Percentiles rank a stretch among this genome's conserved stretches.
Evolutionary conservation across 768 basidiomycete genomes (phyloP).

Genomic region (Rhizopogon vinicolor): DNA sequence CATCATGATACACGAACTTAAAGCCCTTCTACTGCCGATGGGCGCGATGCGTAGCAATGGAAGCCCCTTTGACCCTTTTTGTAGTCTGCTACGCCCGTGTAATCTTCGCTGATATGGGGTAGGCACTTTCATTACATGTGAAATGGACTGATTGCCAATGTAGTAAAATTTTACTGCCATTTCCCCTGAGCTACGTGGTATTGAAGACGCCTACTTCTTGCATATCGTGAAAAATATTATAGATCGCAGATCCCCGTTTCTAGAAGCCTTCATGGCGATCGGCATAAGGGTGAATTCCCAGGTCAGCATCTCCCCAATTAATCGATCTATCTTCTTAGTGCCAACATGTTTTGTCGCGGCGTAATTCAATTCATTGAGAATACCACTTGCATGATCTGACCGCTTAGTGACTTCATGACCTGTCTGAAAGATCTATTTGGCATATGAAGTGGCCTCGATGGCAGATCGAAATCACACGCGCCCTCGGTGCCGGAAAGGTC

Average conservation of each 20-base stretch:
- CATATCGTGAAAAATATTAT: not conserved
- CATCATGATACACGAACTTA: conserved; percentile 2
- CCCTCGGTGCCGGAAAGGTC: not conserved
- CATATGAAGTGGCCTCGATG: not conserved
- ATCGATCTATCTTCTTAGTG: not conserved
- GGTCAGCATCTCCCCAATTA: not conserved
- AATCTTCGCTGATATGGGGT: conserved; percentile 1
- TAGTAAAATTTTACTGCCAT: not conserved
- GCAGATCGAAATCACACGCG: not conserved
- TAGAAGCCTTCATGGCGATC: conserved; percentile 1
- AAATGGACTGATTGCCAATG: not conserved
- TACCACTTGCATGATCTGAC: not conserved
- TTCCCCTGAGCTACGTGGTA: not conserved
- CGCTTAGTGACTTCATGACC: not conserved
- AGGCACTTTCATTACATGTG: not conserved
- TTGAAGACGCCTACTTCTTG: not conserved
- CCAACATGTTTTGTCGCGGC: not conserved
- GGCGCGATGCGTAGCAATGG: not conserved
- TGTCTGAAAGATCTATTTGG: not conserved
- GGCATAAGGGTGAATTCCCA: not conserved
- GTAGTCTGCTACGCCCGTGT: conserved; percentile 1
- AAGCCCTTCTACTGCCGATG: conserved; percentile 3
- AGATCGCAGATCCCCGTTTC: conserved; percentile 3
- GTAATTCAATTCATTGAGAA: not conserved
- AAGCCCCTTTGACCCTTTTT: conserved; percentile 1